Percentiles rank a stretch among this genome's conserved stretches.
phyloP scores from a whole-genome alignment of 2,329 filamentous ascomycete genomes.

The Parastagonospora avenae region DNA sequence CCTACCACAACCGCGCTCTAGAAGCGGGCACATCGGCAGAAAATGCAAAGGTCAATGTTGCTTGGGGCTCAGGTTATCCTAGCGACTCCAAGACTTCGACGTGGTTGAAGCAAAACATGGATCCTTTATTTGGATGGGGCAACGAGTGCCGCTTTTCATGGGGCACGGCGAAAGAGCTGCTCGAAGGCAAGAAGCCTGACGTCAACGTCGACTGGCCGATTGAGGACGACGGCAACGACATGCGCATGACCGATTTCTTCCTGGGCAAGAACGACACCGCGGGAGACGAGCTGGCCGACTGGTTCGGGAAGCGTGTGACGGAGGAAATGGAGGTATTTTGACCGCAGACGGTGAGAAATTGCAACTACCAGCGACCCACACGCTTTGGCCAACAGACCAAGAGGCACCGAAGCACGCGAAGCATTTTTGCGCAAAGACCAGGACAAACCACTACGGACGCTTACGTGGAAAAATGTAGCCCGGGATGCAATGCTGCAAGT shows the following conservation, averaged over 20 bases:
- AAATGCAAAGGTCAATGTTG: slow-evolving; percentile 46
- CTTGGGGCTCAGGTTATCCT: slow-evolving; percentile 94
- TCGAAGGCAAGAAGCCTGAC: slow-evolving; percentile 73
- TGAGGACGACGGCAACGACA: slow-evolving; percentile 70
- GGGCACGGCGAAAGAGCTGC: slow-evolving; percentile 91
- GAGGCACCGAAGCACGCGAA: background rate
- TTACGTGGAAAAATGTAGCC: background rate
- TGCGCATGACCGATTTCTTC: slow-evolving; percentile 79
- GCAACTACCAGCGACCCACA: background rate
- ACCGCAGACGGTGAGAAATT: background rate
- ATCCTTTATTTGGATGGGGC: slow-evolving; percentile 95
- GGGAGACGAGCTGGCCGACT: slow-evolving; percentile 72
- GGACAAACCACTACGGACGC: background rate
- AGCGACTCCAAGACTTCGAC: slow-evolving; percentile 78
- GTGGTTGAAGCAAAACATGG: slow-evolving; percentile 87
- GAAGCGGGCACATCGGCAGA: slow-evolving; percentile 30
- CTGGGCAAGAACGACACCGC: slow-evolving; percentile 51
- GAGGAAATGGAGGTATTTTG: slow-evolving; percentile 76
- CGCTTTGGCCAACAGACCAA: background rate
- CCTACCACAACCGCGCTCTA: slow-evolving; percentile 44
- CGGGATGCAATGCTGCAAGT: background rate
- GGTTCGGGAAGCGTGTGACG: slow-evolving; percentile 79
- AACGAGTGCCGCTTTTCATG: slow-evolving; percentile 92
- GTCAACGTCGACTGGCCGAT: slow-evolving; percentile 86
- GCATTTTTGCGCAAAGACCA: background rate